phyloP scores from a whole-genome alignment of 306 rosid genomes.

The Fragaria iinumae region DNA sequence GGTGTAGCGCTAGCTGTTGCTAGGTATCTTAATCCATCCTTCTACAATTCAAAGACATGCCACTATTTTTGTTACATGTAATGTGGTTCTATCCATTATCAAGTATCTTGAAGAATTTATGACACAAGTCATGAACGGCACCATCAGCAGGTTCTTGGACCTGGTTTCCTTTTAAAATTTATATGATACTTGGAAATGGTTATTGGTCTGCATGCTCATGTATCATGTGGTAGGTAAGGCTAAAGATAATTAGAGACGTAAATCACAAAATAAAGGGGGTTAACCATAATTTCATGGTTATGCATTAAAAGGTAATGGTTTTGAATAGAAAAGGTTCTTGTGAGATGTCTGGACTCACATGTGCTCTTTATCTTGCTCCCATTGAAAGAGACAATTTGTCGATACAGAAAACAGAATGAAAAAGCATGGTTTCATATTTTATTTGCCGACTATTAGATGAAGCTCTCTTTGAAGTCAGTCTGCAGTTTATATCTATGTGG shows the following conservation, averaged over 20 bases:
- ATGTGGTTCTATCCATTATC: background rate
- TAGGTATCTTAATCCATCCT: conserved; percentile 51
- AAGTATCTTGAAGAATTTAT: background rate
- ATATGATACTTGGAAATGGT: background rate
- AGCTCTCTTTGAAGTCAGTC: background rate
- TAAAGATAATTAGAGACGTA: background rate
- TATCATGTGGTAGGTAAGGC: background rate
- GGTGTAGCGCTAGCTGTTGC: conserved; percentile 77
- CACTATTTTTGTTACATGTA: background rate
- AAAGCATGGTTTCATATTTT: background rate
- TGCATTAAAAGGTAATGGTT: background rate
- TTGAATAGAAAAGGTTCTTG: background rate
- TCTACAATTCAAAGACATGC: conserved; percentile 6
- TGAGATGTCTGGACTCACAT: background rate
- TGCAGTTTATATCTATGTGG: background rate
- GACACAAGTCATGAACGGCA: background rate
- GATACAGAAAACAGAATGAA: background rate
- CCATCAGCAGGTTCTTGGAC: background rate
- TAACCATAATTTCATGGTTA: background rate
- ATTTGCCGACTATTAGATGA: no score
- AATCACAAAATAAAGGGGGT: background rate
- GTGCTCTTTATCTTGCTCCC: background rate
- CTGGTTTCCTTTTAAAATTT: background rate
- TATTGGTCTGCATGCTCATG: background rate
- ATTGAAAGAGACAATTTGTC: background rate